Evolutionary conservation across 1,139 yeast genomes (phyloP), one percentile per base, ranked within the genome.

Genomic region (Kurtzmaniella quercitrusa): DNA sequence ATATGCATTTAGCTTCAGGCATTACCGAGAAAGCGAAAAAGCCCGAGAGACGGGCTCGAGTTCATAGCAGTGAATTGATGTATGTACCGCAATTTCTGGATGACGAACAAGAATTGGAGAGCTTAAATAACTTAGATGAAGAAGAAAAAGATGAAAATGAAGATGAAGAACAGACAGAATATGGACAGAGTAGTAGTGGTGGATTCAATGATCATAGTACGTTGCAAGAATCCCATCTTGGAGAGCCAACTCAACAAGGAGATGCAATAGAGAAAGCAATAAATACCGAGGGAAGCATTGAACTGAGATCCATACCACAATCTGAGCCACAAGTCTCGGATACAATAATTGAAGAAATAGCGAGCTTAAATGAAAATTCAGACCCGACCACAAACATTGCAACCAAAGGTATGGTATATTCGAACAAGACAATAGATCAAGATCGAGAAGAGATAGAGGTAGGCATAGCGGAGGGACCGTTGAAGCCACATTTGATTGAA

Each of bases 1-100:
- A 35, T 33, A 32, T 52, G 7, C 52, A 49, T 45, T 40, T 30
- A 22, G 37, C 37, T 14, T 17, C 17, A 3, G 33, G 17, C 28
- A 15, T 17, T 28, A n/a, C 7, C 4, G 20, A 22, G 16, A 38
- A n/a, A 18, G 38, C 26, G 40, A 9, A 26, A 9, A 14, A 3
- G 3, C n/a, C 30, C n/a, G 30, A 6, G 5, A 14, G 30, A 4
- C 9, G 12, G 30, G 14, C 12, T 26, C 30, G 30, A 38, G 14
- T 21, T 6, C 16, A 15, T 8, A 17, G 14, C 23, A 9, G n/a
- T 28, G 11, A 15, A 12, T n/a, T 19, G 3, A 18, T 21, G 16
- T 19, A 38, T 18, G 40, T 21, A 26, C 34, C 40, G 21, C 19
- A 19, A 28, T 21, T 38, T 38, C 23, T 34, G 41, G 36, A 35